Conservation (phyloP, 2,329 filamentous ascomycete genomes). For the Alternaria sp. region DNA sequence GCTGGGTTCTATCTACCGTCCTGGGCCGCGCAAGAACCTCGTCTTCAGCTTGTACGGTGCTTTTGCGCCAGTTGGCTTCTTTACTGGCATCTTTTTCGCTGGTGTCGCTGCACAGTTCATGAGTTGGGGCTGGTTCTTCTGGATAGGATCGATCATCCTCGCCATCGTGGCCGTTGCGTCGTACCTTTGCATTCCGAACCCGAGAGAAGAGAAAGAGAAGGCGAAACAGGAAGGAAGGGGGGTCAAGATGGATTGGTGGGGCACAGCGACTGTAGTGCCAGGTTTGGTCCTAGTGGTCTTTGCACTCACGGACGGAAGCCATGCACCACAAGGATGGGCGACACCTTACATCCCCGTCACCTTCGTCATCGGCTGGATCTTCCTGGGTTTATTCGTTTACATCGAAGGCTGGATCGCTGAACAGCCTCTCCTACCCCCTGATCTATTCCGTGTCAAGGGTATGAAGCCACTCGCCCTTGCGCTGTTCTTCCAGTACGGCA, state of each 20-base stretch:
- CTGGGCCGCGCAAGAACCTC: conserved; percentile 72
- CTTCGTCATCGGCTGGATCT: conserved; percentile 66
- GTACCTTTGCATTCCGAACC: conserved; percentile 39
- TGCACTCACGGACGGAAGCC: conserved; percentile 74
- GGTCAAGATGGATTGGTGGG: conserved; percentile 49
- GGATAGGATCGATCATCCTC: conserved; percentile 42
- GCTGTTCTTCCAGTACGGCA: conserved; percentile 55
- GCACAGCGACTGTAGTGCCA: conserved; percentile 43
- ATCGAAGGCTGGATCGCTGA: conserved; percentile 74
- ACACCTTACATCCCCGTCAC: conserved; percentile 74
- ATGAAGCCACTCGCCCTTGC: conserved; percentile 58
- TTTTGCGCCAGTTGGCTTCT: conserved; percentile 58
- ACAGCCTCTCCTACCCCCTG: conserved; percentile 72
- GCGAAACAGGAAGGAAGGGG: conserved; percentile 1
- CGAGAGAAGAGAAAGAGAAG: conserved; percentile 15
- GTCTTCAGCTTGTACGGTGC: conserved; percentile 67
- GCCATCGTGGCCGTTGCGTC: conserved; percentile 37
- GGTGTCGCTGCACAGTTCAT: conserved; percentile 40
- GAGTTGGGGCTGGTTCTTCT: conserved; percentile 46
- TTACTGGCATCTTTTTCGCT: conserved; percentile 47
- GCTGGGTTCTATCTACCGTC: conserved; percentile 68
- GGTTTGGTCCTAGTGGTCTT: conserved; percentile 75
- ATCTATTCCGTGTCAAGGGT: conserved; percentile 72
- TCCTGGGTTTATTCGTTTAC: conserved; percentile 68
- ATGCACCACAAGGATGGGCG: conserved; percentile 72